Conservation (phyloP, 2,329 filamentous ascomycete species). For the Furcasterigmium sp. region DNA sequence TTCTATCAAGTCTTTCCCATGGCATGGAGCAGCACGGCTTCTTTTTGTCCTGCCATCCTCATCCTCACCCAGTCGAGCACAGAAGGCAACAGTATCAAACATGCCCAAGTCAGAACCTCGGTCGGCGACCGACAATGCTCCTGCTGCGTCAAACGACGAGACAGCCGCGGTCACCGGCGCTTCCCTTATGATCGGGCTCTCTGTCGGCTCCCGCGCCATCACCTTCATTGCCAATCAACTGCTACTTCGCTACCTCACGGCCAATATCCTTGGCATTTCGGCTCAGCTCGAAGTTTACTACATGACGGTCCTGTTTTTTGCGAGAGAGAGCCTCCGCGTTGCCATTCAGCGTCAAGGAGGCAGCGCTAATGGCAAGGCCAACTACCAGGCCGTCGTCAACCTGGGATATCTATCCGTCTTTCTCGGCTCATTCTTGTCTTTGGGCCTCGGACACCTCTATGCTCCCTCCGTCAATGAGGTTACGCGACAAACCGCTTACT, state of each 20-base stretch:
- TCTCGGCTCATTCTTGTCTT: slow-evolving; percentile 61
- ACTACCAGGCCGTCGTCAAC: slow-evolving; percentile 77
- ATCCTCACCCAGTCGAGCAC: too few species aligned
- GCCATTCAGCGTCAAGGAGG: slow-evolving; percentile 71
- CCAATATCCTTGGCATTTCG: slow-evolving; percentile 75
- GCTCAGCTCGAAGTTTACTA: slow-evolving; percentile 92
- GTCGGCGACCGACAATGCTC: background rate
- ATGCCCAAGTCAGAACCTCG: background rate
- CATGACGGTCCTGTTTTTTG: slow-evolving; percentile 89
- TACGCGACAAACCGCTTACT: slow-evolving; percentile 56
- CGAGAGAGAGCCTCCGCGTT: slow-evolving; percentile 85
- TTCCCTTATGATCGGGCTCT: slow-evolving; percentile 80
- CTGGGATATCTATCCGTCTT: slow-evolving; percentile 74
- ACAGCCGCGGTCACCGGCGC: slow-evolving; percentile 58
- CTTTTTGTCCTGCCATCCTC: too few species aligned
- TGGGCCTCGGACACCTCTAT: slow-evolving; percentile 64
- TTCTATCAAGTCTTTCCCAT: too few species aligned
- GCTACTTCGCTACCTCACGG: slow-evolving; percentile 81
- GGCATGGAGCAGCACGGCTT: too few species aligned
- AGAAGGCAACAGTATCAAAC: too few species aligned
- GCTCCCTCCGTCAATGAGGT: slow-evolving; percentile 42
- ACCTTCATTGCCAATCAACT: slow-evolving; percentile 93
- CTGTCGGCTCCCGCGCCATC: slow-evolving; percentile 78
- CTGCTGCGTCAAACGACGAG: background rate
- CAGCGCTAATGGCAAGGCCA: slow-evolving; percentile 18